A percentile compares a stretch with the other conserved stretches of the same genome.
Evolutionary conservation across 2,329 filamentous ascomycete species (phyloP).

Genomic region (Colletotrichum zoysiae): DNA sequence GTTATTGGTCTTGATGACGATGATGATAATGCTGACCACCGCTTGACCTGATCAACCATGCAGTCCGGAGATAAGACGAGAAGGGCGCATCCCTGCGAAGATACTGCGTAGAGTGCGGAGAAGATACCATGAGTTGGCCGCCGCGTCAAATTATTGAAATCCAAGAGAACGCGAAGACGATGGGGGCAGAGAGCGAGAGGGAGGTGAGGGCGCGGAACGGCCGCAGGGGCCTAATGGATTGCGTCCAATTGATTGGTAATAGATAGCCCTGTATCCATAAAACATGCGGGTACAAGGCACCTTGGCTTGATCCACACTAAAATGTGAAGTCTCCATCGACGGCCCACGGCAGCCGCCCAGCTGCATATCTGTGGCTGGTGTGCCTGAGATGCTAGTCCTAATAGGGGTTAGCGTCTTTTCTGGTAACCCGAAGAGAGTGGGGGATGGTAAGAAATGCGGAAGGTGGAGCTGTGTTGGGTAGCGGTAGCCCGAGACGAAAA

Average conservation of each 20-base stretch:
- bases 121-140: not conserved
- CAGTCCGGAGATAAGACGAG: not conserved
- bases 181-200: not conserved
- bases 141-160: not conserved
- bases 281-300: not conserved
- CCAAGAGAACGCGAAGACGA: conserved; percentile 5
- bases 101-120: not conserved
- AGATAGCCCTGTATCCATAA: conserved; percentile 32
- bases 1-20: not conserved
- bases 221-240: conserved; percentile 20
- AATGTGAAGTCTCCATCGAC: conserved; percentile 33
- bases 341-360: conserved; percentile 30
- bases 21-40: not conserved
- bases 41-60: not conserved
- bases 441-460: conserved; percentile 23
- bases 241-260: conserved; percentile 38
- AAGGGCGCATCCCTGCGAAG: not conserved
- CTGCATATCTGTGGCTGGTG: conserved; percentile 38
- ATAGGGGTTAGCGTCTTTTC: not conserved
- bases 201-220: conserved; percentile 18
- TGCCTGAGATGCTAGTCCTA: not conserved
- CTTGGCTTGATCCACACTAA: not conserved
- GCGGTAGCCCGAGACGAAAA: conserved; percentile 33
- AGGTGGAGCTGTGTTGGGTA: conserved; percentile 35
- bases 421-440: conserved; percentile 4